Evolutionary conservation across 1,284 basidiomycete genomes (phyloP).

Genomic region (Paramarasmius palmivorus): DNA sequence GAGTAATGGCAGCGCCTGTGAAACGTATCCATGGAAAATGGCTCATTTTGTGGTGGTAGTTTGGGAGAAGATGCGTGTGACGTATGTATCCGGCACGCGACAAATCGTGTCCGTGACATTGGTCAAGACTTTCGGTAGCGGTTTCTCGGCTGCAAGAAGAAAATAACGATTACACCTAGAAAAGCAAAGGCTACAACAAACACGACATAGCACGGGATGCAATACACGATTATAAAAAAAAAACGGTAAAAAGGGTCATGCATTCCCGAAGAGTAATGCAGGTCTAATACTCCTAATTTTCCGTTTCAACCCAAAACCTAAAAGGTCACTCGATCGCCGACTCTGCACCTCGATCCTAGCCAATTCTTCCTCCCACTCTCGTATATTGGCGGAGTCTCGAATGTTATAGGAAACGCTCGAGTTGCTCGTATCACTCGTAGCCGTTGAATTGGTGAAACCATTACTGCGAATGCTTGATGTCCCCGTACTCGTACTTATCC

Average conservation of each 20-base stretch:
- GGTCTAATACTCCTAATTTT: slow-evolving; percentile 28
- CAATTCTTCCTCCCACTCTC: slow-evolving; percentile 78
- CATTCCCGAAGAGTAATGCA: slow-evolving; percentile 2
- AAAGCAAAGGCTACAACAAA: background rate
- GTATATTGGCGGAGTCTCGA: slow-evolving; percentile 39
- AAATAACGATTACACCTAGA: background rate
- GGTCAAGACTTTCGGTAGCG: no score
- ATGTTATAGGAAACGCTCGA: slow-evolving; percentile 29
- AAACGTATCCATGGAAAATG: slow-evolving; percentile 56
- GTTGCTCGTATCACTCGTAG: slow-evolving; percentile 13
- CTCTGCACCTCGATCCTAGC: slow-evolving; percentile 67
- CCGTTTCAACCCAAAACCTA: slow-evolving; percentile 54
- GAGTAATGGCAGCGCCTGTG: slow-evolving; percentile 40
- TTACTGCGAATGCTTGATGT: background rate
- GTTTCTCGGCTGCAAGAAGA: no score
- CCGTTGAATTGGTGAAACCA: background rate
- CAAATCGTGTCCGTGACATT: no score
- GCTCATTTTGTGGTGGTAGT: slow-evolving; percentile 20
- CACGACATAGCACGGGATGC: background rate
- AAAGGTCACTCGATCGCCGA: slow-evolving; percentile 60
- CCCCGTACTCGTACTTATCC: background rate
- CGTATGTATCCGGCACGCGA: background rate
- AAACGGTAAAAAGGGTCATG: background rate
- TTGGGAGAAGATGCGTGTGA: background rate
- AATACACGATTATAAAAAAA: background rate